Evolutionary conservation across 2,329 filamentous ascomycete species (phyloP), one percentile per base, ranked within the genome.

Genomic region (Paraphoma chrysanthemicola): DNA sequence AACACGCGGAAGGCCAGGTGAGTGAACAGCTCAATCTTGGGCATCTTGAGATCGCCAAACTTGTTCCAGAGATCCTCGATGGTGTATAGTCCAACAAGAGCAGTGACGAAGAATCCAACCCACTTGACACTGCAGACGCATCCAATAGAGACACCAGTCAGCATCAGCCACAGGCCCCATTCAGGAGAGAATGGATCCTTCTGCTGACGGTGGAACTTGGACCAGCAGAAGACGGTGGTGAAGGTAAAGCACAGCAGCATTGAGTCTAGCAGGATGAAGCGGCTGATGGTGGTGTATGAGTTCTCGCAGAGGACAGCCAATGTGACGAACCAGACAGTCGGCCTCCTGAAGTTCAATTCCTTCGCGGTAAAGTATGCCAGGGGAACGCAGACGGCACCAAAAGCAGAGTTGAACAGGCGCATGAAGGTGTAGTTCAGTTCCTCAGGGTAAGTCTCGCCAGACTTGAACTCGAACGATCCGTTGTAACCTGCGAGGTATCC

Each of bases 221-320:
- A 89, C 93, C 94, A 99, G 85, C 94, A 98, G 70, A 98, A 88
- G 60, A 96, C 91, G 6, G 95, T 99, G 14, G 93, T 93, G 68
- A 98, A 95, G n/a, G 96, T 99, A 75, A 97, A 97, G 82, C 93
- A 98, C 39, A 99, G 86, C 49, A 99, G 86, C 95, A 99, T 99
- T 0, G 95, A 98, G 79, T 99, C 95, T 70, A 99, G 88, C 23
- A 99, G 88, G 70, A 99, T 98, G 77, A 99, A 99, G 59, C 95
- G 88, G 80, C 93, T 97, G 79, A 99, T 99, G 31, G 96, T 98
- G 47, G 95, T 97, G 82, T 98, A 99, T 49, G 95, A 98, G 83
- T 99, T 99, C 79, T 99, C 95, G 82, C 93, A 99, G 42, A 99
- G 87, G 44, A 99, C 93, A 92, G 97, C 97, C 68, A 98, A 82